Evolutionary conservation across 306 rosid species (phyloP), one percentile per base, ranked within the genome.

Genomic region (Dryas drummondii): DNA sequence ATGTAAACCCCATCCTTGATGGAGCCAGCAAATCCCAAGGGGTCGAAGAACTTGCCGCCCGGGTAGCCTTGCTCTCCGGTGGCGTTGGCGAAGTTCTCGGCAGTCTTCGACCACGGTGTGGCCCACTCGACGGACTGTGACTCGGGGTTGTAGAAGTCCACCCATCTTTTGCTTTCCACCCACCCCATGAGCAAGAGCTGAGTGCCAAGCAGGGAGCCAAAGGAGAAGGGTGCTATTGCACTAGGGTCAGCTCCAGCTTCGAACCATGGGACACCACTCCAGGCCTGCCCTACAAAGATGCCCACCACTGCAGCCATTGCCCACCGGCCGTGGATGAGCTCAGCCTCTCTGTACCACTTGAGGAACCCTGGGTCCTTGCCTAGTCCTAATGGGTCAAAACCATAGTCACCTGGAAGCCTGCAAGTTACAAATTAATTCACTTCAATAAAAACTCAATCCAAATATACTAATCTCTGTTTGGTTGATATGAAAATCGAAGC

Each of bases 121-220:
- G 98, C 99, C 99, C 98, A 96, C 51, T 92, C 97, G 14, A 92
- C 89, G 0, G 99, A 90, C 64, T 92, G 99, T 5, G 98, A 96
- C 46, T 96, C 99, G 0, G 99, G 99, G 85, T 89, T 83, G 96
- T 89, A 96, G 89, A 92, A 96, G 75, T 92, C 99, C 61, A 96
- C 99, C 99, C 99, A 94, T 75, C 99, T 82, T 64, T 94, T 94
- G 91, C 91, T 87, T 76, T 94, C 99, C 63, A 94, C 99, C 99
- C 97, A 94, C 1, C 99, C 99, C 99, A 96, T 96, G 17, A 96
- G 92, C 56, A 96, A 58, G 65, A 96, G 84, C 76, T 96, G 98
- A 5, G 99, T 96, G 27, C 99, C 98, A 7, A 96, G 82, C 56
- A 94, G 91, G 7, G 99, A 0, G 16, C 99, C 97, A 45, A 94